These are phyloP conservation scores for Xylaria acuta DNA, from an alignment of 495 filamentous ascomycete species.

Conservation along the genomic window DNA sequence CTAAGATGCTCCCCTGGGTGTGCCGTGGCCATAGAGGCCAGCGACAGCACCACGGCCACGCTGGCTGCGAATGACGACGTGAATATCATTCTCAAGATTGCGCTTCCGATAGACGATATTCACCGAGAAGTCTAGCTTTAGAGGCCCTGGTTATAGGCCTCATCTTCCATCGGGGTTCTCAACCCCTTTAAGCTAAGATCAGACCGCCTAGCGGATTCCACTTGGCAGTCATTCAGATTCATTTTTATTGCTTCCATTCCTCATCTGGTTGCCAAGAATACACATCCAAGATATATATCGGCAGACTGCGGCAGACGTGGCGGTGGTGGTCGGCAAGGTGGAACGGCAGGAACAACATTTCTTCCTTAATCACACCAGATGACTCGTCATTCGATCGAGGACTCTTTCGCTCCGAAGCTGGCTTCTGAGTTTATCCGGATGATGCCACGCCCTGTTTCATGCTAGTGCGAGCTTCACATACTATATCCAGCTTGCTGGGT, in stretches of 20 bases:
- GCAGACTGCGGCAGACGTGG: slow-evolving; percentile 24
- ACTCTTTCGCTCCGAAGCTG: slow-evolving; percentile 3
- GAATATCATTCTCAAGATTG: slow-evolving; percentile 34
- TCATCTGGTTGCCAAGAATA: slow-evolving; percentile 23
- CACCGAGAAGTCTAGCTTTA: neutral
- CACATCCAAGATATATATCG: slow-evolving; percentile 22
- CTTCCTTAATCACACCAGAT: neutral
- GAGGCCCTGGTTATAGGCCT: neutral
- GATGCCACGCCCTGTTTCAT: neutral
- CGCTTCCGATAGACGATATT: neutral
- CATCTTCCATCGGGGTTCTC: neutral
- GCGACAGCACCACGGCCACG: slow-evolving; percentile 32
- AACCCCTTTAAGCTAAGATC: slow-evolving; percentile 15
- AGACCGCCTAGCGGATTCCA: neutral
- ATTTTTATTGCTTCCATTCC: slow-evolving; percentile 16
- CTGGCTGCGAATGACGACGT: slow-evolving; percentile 31
- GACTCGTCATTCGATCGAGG: neutral
- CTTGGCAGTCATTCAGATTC: neutral
- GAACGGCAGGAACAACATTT: slow-evolving; percentile 29
- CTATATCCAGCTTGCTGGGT: slow-evolving; percentile 1
- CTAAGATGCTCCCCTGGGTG: slow-evolving; percentile 39
- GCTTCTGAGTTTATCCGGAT: slow-evolving; percentile 23
- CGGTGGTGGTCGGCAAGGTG: slow-evolving; percentile 32
- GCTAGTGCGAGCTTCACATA: slow-evolving; percentile 10
- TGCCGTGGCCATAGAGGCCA: slow-evolving; percentile 31